A percentile compares a stretch with the other conserved stretches of the same genome.
Conservation (phyloP, 2,329 filamentous ascomycete species). For the Plenodomus lindquistii region DNA sequence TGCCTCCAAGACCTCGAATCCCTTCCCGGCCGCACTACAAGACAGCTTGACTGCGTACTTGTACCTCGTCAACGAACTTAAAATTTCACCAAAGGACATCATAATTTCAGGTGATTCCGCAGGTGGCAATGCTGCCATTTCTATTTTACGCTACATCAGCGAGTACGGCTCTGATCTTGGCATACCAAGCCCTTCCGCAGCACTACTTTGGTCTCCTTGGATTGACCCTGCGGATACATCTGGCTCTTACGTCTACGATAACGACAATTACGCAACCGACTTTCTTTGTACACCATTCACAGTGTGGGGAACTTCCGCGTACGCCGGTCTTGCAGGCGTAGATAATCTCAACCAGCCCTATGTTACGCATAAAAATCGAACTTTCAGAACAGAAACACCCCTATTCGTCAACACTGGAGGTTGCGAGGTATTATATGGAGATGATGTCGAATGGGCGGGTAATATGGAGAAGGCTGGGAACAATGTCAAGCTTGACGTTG, state of each 20-base stretch:
- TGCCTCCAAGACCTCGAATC: constrained; percentile 37
- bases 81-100: constrained; percentile 48
- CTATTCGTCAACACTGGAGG: constrained; percentile 49
- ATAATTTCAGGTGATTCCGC: constrained; percentile 56
- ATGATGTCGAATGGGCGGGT: constrained; percentile 44
- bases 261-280: constrained; percentile 46
- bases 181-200: constrained; percentile 43
- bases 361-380: constrained; percentile 41
- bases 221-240: constrained; percentile 42
- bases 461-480: constrained; percentile 48
- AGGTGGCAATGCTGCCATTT: constrained; percentile 53
- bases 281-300: constrained; percentile 47
- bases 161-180: constrained; percentile 43
- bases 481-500: constrained; percentile 47
- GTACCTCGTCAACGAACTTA: constrained; percentile 49
- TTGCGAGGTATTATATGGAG: constrained; percentile 49
- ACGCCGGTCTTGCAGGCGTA: constrained; percentile 24
- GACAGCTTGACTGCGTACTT: constrained; percentile 54
- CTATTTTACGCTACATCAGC: constrained; percentile 52
- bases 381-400: constrained; percentile 47
- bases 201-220: constrained; percentile 52
- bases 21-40: constrained; percentile 57
- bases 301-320: constrained; percentile 49
- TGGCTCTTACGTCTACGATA: constrained; percentile 27
- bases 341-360: constrained; percentile 38